These are phyloP conservation scores for Ballota nigra DNA, from an alignment of 257 asterid species.

Conservation along the genomic window DNA sequence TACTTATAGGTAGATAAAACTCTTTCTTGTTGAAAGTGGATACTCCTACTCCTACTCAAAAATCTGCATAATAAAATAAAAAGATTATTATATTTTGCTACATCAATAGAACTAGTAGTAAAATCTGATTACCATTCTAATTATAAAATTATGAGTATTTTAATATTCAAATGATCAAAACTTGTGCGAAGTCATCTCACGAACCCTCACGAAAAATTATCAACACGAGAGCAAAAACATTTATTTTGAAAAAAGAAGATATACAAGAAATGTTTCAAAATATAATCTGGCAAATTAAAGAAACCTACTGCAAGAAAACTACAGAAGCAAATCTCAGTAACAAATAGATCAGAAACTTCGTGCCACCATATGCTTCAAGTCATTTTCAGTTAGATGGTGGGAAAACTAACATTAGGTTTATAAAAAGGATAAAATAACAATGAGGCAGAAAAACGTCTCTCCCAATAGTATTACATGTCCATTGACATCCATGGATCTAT, in stretches of 20 bases:
- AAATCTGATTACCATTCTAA: background rate
- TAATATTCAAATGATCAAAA: background rate
- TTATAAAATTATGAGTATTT: background rate
- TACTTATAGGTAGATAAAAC: background rate
- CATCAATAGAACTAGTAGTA: background rate
- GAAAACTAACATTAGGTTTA: background rate
- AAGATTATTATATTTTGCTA: background rate
- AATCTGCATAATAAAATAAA: background rate
- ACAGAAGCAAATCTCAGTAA: background rate
- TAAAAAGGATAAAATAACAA: conserved; percentile 4
- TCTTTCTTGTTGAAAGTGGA: background rate
- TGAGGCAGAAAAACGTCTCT: conserved; percentile 21
- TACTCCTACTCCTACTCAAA: background rate
- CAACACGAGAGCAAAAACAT: too few relatives aligned
- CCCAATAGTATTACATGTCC: conserved; percentile 25
- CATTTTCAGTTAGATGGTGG: background rate
- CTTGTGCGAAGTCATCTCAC: background rate
- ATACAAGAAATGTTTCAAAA: background rate
- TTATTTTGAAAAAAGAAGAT: too few relatives aligned
- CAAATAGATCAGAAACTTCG: background rate
- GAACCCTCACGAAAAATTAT: too few relatives aligned
- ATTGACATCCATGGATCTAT: conserved; percentile 45
- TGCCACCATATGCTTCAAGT: background rate
- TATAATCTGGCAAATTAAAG: background rate
- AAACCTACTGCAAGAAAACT: background rate